These are phyloP conservation scores for Daldinia caldariorum DNA, from an alignment of 495 filamentous ascomycete genomes.

Conservation along the genomic window DNA sequence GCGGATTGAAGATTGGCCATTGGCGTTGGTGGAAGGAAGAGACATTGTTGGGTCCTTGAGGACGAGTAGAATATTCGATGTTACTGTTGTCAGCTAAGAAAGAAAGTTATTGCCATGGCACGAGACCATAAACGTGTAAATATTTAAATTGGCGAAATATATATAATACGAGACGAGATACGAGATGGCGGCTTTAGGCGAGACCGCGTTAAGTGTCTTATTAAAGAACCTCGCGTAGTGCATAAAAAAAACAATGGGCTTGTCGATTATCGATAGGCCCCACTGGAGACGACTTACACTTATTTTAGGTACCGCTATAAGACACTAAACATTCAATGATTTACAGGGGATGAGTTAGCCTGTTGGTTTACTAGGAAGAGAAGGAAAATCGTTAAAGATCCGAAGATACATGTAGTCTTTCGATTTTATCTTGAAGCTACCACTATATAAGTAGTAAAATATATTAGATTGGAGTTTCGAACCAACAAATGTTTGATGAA, in stretches of 20 bases:
- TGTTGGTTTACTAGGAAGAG: not conserved
- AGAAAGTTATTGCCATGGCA: slow-evolving; percentile 19
- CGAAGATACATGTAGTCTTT: not conserved
- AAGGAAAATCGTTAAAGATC: not conserved
- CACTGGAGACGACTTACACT: slow-evolving; percentile 24
- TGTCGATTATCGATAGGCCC: slow-evolving; percentile 35
- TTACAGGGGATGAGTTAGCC: not conserved
- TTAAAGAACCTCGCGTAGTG: slow-evolving; percentile 26
- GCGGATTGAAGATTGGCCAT: slow-evolving; percentile 59
- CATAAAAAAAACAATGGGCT: slow-evolving; percentile 19
- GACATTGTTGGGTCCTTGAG: slow-evolving; percentile 43
- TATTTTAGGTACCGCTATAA: slow-evolving; percentile 34
- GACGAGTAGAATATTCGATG: slow-evolving; percentile 4
- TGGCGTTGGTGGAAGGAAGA: slow-evolving; percentile 45
- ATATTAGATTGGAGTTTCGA: not conserved
- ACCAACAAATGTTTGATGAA: not conserved
- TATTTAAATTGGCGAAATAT: slow-evolving; percentile 2
- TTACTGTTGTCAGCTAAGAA: slow-evolving; percentile 23
- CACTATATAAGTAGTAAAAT: too few relatives aligned
- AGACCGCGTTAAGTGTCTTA: slow-evolving; percentile 40
- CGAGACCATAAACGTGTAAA: slow-evolving; percentile 6
- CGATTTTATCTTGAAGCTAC: not conserved
- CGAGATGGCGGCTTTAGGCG: slow-evolving; percentile 14
- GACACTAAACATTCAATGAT: not conserved
- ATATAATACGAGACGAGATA: not conserved